Conservation (phyloP, 257 asterid species). For the Coffea canephora region DNA sequence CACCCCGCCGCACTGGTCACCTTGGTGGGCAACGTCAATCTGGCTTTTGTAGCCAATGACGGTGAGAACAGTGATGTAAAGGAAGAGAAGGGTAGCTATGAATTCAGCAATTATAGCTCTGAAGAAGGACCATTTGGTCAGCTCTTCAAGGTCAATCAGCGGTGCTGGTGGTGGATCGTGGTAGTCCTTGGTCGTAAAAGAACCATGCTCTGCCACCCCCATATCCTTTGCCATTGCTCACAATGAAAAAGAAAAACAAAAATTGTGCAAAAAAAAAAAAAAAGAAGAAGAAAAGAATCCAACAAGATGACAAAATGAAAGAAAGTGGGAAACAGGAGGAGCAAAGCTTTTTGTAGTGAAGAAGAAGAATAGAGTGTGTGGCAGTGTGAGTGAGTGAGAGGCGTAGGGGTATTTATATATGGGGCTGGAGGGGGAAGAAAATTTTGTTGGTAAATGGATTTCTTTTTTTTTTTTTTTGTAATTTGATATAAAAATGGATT, state of each 20-base stretch:
- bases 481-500: not conserved
- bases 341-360: not conserved
- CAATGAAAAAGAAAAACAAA: not conserved
- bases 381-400: not conserved
- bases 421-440: not conserved
- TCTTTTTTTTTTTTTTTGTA: not conserved
- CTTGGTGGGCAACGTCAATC: conserved; percentile 17
- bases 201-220: conserved; percentile 8
- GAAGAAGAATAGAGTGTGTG: not conserved
- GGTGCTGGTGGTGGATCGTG: conserved; percentile 80
- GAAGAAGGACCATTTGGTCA: conserved; percentile 67
- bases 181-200: conserved; percentile 48
- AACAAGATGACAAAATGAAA: not conserved
- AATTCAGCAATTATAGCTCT: conserved; percentile 76
- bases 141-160: conserved; percentile 57
- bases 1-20: conserved; percentile 62
- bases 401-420: conserved; percentile 6
- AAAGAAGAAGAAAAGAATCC: not conserved
- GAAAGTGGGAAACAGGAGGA: too few relatives aligned
- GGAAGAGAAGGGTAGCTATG: conserved; percentile 67
- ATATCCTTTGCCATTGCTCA: conserved; percentile 4
- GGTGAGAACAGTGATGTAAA: conserved; percentile 63
- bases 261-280: not conserved
- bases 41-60: conserved; percentile 62
- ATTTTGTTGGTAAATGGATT: not conserved